Conservation (phyloP, 139 green algal genomes). For the Pleodorina starrii region DNA sequence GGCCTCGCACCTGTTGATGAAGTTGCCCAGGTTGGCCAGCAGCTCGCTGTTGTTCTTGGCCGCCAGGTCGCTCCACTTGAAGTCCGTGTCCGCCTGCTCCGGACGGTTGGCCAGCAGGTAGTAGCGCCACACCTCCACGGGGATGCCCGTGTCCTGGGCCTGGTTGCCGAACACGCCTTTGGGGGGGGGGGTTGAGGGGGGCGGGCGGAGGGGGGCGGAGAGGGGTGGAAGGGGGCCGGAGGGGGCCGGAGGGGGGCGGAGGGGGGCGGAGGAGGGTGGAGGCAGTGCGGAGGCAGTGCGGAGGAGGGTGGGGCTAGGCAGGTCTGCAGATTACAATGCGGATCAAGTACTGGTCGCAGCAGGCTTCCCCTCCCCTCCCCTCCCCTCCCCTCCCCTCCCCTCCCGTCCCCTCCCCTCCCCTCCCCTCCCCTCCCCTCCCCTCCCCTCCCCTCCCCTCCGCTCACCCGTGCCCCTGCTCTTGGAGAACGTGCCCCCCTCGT, state of each 20-base stretch:
- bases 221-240: neutral
- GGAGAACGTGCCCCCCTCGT: slow-evolving; percentile 97
- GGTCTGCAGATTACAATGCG: no score
- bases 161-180: slow-evolving; percentile 97
- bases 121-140: slow-evolving; percentile 94
- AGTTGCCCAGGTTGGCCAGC: slow-evolving; percentile 95
- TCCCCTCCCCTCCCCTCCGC: no score
- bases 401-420: no score
- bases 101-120: slow-evolving; percentile 90
- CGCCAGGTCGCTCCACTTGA: slow-evolving; percentile 95
- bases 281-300: no score
- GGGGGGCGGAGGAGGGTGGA: neutral
- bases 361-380: no score
- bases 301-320: no score
- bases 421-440: no score
- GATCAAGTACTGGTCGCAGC: no score
- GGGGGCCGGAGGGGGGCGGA: neutral
- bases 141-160: slow-evolving; percentile 86
- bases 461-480: slow-evolving; percentile 92
- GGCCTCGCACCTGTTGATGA: slow-evolving; percentile 71
- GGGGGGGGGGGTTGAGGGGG: neutral
- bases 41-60: slow-evolving; percentile 95
- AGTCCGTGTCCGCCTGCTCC: slow-evolving; percentile 81
- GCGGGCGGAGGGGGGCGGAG: neutral
- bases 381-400: no score